Conservation (phyloP, 129 eudicot genomes). For the Flaveria brownii region DNA sequence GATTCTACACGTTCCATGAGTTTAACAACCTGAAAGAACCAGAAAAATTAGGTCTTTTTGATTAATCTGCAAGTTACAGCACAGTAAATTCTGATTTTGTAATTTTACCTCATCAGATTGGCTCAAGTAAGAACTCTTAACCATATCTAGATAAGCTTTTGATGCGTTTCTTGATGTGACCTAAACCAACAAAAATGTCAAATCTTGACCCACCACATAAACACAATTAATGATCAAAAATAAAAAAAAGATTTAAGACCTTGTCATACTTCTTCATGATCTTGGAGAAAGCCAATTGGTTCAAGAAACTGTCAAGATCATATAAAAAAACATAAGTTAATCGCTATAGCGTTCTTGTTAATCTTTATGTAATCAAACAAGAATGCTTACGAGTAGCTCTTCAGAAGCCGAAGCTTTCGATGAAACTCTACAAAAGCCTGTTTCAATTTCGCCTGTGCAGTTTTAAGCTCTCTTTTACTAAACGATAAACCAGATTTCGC, state of each 20-base stretch:
- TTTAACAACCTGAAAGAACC: slow-evolving; percentile 40
- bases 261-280: slow-evolving; percentile 80
- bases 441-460: slow-evolving; percentile 45
- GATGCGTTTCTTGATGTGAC: slow-evolving; percentile 65
- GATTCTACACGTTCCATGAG: slow-evolving; percentile 62
- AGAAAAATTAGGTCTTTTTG: neutral
- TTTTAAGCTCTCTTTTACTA: slow-evolving; percentile 47
- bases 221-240: neutral
- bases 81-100: neutral
- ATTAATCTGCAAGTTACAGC: slow-evolving; percentile 12
- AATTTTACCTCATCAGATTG: slow-evolving; percentile 59
- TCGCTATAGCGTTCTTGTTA: neutral
- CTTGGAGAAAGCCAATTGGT: slow-evolving; percentile 68
- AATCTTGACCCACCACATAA: neutral
- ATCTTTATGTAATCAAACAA: neutral
- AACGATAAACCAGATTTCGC: slow-evolving; percentile 42
- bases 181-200: slow-evolving; percentile 37
- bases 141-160: slow-evolving; percentile 57
- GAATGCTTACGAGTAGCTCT: slow-evolving; percentile 54
- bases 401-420: slow-evolving; percentile 58
- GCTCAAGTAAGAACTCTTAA: slow-evolving; percentile 61
- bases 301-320: slow-evolving; percentile 51
- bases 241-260: slow-evolving; percentile 36
- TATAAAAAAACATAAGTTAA: neutral
- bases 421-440: slow-evolving; percentile 60